These are phyloP conservation scores for Malassezia slooffiae DNA, from an alignment of 1,284 basidiomycete species.

Conservation along the genomic window DNA sequence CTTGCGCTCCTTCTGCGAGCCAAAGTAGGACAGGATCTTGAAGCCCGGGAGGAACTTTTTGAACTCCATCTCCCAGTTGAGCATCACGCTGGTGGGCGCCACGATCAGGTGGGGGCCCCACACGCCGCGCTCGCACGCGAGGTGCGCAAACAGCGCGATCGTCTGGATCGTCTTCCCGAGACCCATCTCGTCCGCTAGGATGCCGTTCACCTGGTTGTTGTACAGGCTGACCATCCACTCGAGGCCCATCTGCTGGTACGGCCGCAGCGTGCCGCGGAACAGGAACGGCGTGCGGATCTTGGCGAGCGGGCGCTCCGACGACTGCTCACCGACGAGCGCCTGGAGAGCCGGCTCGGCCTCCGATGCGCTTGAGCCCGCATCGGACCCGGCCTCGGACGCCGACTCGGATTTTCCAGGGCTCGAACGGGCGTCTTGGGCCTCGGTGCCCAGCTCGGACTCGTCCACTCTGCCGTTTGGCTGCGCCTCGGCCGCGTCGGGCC, in stretches of 20 bases:
- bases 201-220: slow-evolving; percentile 76
- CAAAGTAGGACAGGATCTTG: slow-evolving; percentile 82
- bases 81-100: slow-evolving; percentile 83
- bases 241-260: slow-evolving; percentile 85
- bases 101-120: slow-evolving; percentile 96
- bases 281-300: slow-evolving; percentile 50
- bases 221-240: slow-evolving; percentile 92
- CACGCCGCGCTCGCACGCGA: slow-evolving; percentile 84
- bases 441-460: slow-evolving; percentile 28
- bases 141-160: slow-evolving; percentile 77
- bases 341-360: not conserved
- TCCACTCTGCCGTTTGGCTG: too few species aligned
- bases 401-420: slow-evolving; percentile 9
- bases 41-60: slow-evolving; percentile 95
- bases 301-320: slow-evolving; percentile 7
- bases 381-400: slow-evolving; percentile 14
- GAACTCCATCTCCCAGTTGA: slow-evolving; percentile 99
- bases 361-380: slow-evolving; percentile 18
- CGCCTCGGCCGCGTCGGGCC: slow-evolving; percentile 10
- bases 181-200: slow-evolving; percentile 58
- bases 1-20: slow-evolving; percentile 77
- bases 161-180: slow-evolving; percentile 91
- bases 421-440: too few species aligned
- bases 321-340: not conserved
- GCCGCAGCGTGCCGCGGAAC: slow-evolving; percentile 73